These are phyloP conservation scores for Capsella rubella DNA, from an alignment of 441 rosid species.

Conservation along the genomic window DNA sequence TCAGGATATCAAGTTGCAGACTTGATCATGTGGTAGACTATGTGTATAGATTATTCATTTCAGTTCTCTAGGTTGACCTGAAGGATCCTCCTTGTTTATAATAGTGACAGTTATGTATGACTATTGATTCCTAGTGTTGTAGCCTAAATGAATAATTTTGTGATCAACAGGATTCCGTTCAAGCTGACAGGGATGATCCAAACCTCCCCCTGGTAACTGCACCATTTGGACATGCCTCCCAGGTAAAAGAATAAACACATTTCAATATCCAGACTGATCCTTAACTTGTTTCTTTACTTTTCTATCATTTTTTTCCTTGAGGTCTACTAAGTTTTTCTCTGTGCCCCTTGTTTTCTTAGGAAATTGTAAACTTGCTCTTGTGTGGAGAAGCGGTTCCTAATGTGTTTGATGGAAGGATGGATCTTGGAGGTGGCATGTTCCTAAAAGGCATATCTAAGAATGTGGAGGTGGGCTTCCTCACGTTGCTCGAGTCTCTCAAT, in stretches of 20 bases:
- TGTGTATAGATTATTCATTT: constrained; percentile 6
- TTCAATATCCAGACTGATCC: constrained; percentile 5
- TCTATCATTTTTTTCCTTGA: constrained; percentile 14
- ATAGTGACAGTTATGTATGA: neutral
- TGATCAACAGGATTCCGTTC: constrained; percentile 68
- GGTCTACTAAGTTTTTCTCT: constrained; percentile 27
- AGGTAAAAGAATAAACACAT: constrained; percentile 55
- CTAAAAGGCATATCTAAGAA: constrained; percentile 77
- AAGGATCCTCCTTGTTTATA: constrained; percentile 21
- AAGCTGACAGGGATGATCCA: constrained; percentile 97
- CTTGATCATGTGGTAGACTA: constrained; percentile 9
- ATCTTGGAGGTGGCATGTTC: constrained; percentile 95
- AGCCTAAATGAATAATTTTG: neutral
- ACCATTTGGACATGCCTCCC: constrained; percentile 99
- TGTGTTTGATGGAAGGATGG: constrained; percentile 96
- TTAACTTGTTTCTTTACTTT: neutral
- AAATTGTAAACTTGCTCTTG: constrained; percentile 90
- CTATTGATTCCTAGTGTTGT: neutral
- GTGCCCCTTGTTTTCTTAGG: constrained; percentile 55
- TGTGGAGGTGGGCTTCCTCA: constrained; percentile 97
- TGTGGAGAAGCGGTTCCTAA: constrained; percentile 98
- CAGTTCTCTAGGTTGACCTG: neutral
- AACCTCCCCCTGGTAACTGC: constrained; percentile 89
- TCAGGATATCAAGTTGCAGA: constrained; percentile 6
- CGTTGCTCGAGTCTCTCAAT: constrained; percentile 89